phyloP scores from a whole-genome alignment of 805 yeast genomes.

The Wickerhamiella bombiphila region DNA sequence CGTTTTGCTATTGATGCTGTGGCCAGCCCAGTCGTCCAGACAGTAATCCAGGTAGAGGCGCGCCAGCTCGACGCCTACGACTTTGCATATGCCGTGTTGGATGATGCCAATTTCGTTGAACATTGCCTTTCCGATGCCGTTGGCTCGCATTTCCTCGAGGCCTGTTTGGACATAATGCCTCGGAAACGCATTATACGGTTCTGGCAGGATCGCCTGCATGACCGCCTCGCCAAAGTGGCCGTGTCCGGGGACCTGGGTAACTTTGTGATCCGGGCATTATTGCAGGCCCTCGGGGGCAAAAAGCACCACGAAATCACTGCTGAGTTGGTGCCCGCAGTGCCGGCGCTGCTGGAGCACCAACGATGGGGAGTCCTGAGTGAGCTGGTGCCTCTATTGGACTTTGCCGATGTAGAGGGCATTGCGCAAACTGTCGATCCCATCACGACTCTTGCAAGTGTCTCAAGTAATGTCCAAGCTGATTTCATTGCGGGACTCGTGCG shows the following conservation, averaged over 20 bases:
- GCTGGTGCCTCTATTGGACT: not conserved
- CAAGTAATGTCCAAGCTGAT: not conserved
- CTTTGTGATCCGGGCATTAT: slow-evolving; percentile 57
- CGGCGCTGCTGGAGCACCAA: slow-evolving; percentile 8
- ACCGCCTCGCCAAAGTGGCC: slow-evolving; percentile 57
- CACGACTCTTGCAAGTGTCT: not conserved
- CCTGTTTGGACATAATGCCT: slow-evolving; percentile 50
- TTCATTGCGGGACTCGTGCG: not conserved
- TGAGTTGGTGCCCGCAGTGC: slow-evolving; percentile 13
- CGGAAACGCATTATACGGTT: slow-evolving; percentile 56
- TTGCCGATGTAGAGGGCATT: not conserved
- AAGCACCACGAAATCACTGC: slow-evolving; percentile 14
- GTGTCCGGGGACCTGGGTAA: slow-evolving; percentile 61
- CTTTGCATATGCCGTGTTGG: slow-evolving; percentile 7
- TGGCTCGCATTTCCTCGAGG: slow-evolving; percentile 86
- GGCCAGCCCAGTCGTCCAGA: slow-evolving; percentile 65
- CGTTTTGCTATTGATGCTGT: slow-evolving; percentile 63
- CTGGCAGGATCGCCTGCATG: slow-evolving; percentile 55
- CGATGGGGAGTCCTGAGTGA: not conserved
- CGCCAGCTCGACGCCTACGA: slow-evolving; percentile 7
- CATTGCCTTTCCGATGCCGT: slow-evolving; percentile 71
- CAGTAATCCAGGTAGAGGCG: slow-evolving; percentile 11
- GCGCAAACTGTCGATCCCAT: not conserved
- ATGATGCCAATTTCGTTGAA: slow-evolving; percentile 54
- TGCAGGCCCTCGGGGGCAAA: slow-evolving; percentile 21